These are phyloP conservation scores for Stephanocyclus meneghinianus DNA, from an alignment of 352 stramenopile species.

Conservation along the genomic window DNA sequence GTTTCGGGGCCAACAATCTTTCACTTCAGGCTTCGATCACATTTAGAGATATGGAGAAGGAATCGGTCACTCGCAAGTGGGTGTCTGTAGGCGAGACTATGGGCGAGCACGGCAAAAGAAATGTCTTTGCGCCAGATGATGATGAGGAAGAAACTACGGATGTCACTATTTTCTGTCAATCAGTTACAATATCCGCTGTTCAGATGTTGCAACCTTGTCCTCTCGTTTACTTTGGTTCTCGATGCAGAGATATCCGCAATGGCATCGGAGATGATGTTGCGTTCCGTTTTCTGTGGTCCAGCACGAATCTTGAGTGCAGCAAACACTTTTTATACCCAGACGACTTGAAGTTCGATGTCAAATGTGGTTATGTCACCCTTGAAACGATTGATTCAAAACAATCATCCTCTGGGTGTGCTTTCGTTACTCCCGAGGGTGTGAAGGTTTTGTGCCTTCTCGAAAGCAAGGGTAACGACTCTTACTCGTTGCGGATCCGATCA, in stretches of 20 bases:
- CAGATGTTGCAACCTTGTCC: constrained; percentile 69
- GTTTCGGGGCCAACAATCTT: constrained; percentile 44
- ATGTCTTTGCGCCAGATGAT: constrained; percentile 33
- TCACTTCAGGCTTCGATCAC: constrained; percentile 55
- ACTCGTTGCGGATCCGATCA: constrained; percentile 30
- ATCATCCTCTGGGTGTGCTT: constrained; percentile 35
- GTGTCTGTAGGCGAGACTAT: constrained; percentile 36
- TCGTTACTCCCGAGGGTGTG: constrained; percentile 34
- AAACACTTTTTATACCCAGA: constrained; percentile 13
- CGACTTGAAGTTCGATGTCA: constrained; percentile 13
- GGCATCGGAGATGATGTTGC: constrained; percentile 27
- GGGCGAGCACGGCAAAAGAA: constrained; percentile 24
- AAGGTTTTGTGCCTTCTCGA: constrained; percentile 35
- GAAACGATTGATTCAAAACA: not conserved
- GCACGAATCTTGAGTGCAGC: constrained; percentile 20
- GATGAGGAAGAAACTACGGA: constrained; percentile 49
- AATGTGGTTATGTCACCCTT: constrained; percentile 26
- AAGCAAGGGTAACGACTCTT: constrained; percentile 10
- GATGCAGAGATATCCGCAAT: constrained; percentile 11
- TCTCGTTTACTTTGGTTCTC: constrained; percentile 67
- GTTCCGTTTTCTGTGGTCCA: constrained; percentile 44
- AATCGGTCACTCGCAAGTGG: constrained; percentile 50
- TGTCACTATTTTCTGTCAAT: constrained; percentile 55
- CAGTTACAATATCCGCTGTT: constrained; percentile 60
- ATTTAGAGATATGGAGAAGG: constrained; percentile 63